Percentiles rank a stretch among this genome's conserved stretches.
Conservation (phyloP, 805 yeast species). For the Yarrowia sp. region DNA sequence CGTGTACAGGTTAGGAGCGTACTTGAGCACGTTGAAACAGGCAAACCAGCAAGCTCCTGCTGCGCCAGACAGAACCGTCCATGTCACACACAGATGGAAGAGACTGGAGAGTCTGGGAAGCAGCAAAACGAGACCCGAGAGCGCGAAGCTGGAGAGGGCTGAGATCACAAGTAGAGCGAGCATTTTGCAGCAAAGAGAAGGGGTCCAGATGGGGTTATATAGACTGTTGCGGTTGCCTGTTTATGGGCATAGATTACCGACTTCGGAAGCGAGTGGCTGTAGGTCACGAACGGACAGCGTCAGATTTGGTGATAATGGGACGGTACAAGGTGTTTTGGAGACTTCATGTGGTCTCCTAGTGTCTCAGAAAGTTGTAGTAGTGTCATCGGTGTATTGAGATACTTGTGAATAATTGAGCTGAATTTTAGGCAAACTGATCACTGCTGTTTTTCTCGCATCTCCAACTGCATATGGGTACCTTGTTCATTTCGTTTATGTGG, state of each 20-base stretch:
- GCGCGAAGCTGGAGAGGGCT: conserved; percentile 18
- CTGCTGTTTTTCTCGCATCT: too few relatives aligned
- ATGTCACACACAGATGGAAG: background rate
- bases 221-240: background rate
- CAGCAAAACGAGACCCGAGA: background rate
- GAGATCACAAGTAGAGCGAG: conserved; percentile 12
- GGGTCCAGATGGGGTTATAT: background rate
- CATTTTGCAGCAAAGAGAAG: background rate
- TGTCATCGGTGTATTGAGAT: too few relatives aligned
- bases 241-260: conserved; percentile 2
- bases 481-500: conserved; percentile 25
- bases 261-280: background rate
- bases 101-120: background rate
- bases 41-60: conserved; percentile 29
- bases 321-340: too few relatives aligned
- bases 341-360: too few relatives aligned
- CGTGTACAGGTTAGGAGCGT: conserved; percentile 1
- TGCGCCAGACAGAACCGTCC: conserved; percentile 16
- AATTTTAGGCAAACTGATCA: too few relatives aligned
- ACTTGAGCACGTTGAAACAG: conserved; percentile 1
- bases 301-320: too few relatives aligned
- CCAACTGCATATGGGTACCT: conserved; percentile 2
- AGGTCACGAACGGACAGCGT: background rate
- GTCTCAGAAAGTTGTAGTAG: too few relatives aligned
- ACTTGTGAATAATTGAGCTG: too few relatives aligned